Base-by-base conservation (phyloP, 345 rosid genomes). In the Salix purpurea region DNA sequence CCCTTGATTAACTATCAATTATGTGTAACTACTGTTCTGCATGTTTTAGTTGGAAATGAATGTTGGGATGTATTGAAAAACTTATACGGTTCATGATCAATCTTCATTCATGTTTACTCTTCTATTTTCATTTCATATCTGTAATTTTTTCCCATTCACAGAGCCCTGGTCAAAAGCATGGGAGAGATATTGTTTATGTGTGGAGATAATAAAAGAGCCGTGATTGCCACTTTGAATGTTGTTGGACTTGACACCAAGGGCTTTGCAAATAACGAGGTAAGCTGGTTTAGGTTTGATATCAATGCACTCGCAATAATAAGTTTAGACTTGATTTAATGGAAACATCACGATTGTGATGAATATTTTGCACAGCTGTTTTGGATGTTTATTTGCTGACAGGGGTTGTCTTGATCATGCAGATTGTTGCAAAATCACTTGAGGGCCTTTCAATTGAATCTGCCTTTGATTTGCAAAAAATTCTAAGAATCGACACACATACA, bases 141-240 rank as follows among this genome's bases (percentile, higher is more conserved):
- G 4, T 74, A 40, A 15, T 54, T 21, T 64, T 40, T 73, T 9
- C 44, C 12, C 44, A 32, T 19, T 66, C 64, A 28, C 86, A 94
- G 99, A 85, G 96, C 97, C 65, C 86, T 96, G 72, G 93, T 94
- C 65, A 89, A 85, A 76, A 93, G 99, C 83, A 93, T 94, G 98
- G 83, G 89, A 74, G 99, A 96, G 90, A 94, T 96, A 82, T 87
- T 96, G 77, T 92, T 96, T 74, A 74, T 79, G 58, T 93, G 99
- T 82, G 99, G 99, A 83, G 89, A 81, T 82, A 84, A 88, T 78
- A 86, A 84, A 77, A 86, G 89, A 50, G 97, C 90, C 19, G 91
- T 87, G 42, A 83, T 96, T 77, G 97, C 93, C 30, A 88, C 84
- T 79, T 78, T 92, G 80, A 76, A 75, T 83, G 71, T 71, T 54